Conservation (phyloP, 2,329 filamentous ascomycete genomes). For the Phyllosticta capitalensis region DNA sequence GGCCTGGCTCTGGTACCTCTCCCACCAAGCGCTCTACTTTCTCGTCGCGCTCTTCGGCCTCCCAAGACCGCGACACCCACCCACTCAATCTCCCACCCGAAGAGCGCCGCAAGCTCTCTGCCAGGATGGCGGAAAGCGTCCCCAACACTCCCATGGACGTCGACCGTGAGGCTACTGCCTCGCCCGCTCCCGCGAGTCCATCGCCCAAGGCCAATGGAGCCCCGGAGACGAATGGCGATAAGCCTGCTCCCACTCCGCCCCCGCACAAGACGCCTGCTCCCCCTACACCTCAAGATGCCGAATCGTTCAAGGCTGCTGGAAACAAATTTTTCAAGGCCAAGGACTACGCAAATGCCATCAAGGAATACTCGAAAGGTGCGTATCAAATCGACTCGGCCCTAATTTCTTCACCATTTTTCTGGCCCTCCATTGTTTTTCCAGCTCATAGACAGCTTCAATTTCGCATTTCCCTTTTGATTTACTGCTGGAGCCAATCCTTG, state of each 20-base stretch:
- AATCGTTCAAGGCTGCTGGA: conserved; percentile 82
- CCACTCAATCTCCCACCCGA: conserved; percentile 86
- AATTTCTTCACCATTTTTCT: neutral
- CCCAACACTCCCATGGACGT: conserved; percentile 61
- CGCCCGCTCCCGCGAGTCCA: conserved; percentile 40
- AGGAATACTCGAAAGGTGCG: conserved; percentile 90
- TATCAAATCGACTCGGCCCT: conserved; percentile 13
- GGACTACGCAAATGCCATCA: conserved; percentile 78
- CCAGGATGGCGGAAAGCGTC: conserved; percentile 44
- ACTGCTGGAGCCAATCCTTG: neutral
- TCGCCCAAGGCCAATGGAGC: conserved; percentile 31
- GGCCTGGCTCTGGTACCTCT: conserved; percentile 22
- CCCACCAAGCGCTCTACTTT: conserved; percentile 17
- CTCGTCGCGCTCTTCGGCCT: conserved; percentile 30
- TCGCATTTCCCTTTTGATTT: neutral
- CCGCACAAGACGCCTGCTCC: conserved; percentile 53
- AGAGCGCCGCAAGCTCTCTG: conserved; percentile 68
- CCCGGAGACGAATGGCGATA: conserved; percentile 22
- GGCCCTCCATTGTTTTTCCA: neutral
- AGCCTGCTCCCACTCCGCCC: conserved; percentile 52
- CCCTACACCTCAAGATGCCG: conserved; percentile 56
- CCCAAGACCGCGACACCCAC: conserved; percentile 60
- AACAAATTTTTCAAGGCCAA: conserved; percentile 97
- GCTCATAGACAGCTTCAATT: neutral
- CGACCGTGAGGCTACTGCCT: conserved; percentile 54